phyloP scores from a whole-genome alignment of 2,329 filamentous ascomycete species.

The Sporothrix variecibatus region DNA sequence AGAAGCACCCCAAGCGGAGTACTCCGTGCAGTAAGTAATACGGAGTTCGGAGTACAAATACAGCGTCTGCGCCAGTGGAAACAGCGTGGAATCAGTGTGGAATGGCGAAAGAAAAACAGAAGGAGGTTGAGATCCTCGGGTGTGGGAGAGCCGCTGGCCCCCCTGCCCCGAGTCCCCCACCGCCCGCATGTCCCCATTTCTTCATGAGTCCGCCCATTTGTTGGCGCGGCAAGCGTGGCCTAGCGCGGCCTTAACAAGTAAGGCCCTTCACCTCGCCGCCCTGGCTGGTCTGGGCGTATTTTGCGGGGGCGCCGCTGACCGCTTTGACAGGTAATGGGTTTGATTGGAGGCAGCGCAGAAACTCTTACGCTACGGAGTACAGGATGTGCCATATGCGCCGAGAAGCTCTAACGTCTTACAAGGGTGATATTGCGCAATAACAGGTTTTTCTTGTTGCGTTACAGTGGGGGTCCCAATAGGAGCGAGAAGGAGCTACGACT shows the following conservation, averaged over 20 bases:
- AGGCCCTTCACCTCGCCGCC: conserved; percentile 14
- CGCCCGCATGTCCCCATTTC: background rate
- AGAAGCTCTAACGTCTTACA: conserved; percentile 24
- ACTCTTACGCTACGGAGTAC: background rate
- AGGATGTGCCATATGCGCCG: background rate
- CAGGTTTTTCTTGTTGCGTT: conserved; percentile 1
- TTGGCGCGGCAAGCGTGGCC: conserved; percentile 14
- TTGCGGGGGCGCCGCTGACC: background rate
- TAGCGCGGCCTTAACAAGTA: conserved; percentile 16
- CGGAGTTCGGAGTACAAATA: background rate
- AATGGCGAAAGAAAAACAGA: background rate
- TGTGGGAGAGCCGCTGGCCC: background rate
- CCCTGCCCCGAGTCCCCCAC: background rate
- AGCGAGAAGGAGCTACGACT: too few relatives aligned
- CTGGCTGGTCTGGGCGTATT: background rate
- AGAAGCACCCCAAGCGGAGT: background rate
- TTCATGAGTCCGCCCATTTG: background rate
- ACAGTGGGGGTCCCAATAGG: background rate
- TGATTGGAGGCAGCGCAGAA: conserved; percentile 11
- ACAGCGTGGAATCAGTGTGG: too few relatives aligned
- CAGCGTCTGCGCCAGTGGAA: too few relatives aligned
- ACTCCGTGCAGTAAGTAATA: background rate
- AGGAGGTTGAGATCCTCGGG: background rate
- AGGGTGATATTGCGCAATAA: conserved; percentile 23
- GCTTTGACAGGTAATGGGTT: background rate